Base-by-base conservation (phyloP, 495 filamentous ascomycete genomes). In the Talaromyces thailandensis region DNA sequence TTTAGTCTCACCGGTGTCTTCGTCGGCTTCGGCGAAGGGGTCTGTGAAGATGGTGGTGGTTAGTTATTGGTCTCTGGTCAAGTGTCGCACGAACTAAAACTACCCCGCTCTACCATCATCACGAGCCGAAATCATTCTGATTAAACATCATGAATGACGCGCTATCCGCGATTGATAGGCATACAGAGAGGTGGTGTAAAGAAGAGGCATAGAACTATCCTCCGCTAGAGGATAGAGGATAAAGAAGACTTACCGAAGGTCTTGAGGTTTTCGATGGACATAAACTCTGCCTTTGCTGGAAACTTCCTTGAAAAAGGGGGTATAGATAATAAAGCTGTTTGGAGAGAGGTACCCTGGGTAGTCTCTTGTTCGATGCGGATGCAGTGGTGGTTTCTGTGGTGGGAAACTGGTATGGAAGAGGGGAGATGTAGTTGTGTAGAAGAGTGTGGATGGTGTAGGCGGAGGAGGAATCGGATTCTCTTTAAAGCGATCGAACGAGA, bases 11-110 rank as follows among this genome's bases (percentile, higher is more conserved):
- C 92, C 92, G 77, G 90, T 91, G 80, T 94, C 92, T 86, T 96
- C 93, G 90, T 98, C 94, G 88, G 93, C 95, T 90, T 98, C 94
- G 88, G 94, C 94, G 93, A 98, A 98, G 89, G 94, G 94, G 89
- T 98, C 93, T 96, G 75, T 70, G 60, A 59, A 63, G 63, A 64
- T 64, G 62, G 59, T 64, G 64, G 63, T 64, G 62, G 63, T 67
- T 56, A 48, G 66, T 70, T 59, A 74, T 78, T 70, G 76, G 76
- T 70, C 64, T 75, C 63, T 65, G 66, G 66, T 60, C 68, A 61
- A 62, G 63, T 21, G 62, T 26, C 4, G 4, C 45, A 29, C 28
- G 43, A 35, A 23, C 62, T 62, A 40, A 43, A 31, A 51, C n/a
- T 60, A 60, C 58, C 37, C 35, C 58, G 43, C 45, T 52, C 31